Evolutionary conservation across 2,329 filamentous ascomycete species (phyloP).

Genomic region (Plectosphaerella sp.): DNA sequence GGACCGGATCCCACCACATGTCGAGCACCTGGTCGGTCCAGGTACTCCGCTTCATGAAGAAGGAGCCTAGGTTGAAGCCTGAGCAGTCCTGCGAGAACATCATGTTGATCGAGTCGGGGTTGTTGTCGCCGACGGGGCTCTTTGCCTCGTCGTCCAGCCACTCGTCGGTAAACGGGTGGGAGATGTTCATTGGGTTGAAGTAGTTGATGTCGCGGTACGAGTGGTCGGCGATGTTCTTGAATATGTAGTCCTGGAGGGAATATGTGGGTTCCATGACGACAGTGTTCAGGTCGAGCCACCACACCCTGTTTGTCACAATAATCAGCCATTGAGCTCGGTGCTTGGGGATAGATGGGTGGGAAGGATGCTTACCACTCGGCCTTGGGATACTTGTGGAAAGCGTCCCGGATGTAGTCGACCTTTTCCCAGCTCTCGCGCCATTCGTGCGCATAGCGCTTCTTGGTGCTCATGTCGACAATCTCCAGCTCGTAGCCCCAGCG

Average conservation of each 20-base stretch:
- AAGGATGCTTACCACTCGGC: constrained; percentile 79
- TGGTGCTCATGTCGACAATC: constrained; percentile 97
- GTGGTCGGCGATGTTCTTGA: constrained; percentile 68
- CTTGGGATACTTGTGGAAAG: constrained; percentile 88
- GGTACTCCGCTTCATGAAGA: constrained; percentile 78
- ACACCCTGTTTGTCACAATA: constrained; percentile 64
- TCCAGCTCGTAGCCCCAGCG: constrained; percentile 95
- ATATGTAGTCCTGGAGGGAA: constrained; percentile 86
- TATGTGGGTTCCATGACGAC: constrained; percentile 95
- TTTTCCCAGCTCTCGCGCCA: constrained; percentile 99
- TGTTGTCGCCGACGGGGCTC: constrained; percentile 73
- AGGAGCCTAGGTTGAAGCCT: constrained; percentile 94
- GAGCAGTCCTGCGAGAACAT: constrained; percentile 89
- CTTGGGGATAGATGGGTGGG: not conserved
- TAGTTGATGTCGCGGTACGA: constrained; percentile 94
- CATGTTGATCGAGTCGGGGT: constrained; percentile 75
- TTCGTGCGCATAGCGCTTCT: constrained; percentile 97
- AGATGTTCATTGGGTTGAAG: constrained; percentile 93
- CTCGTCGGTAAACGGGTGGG: constrained; percentile 68
- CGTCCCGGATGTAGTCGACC: constrained; percentile 85
- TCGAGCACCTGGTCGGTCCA: constrained; percentile 93
- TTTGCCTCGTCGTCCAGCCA: constrained; percentile 74
- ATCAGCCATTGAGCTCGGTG: not conserved
- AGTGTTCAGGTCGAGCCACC: constrained; percentile 98
- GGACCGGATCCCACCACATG: constrained; percentile 97